Percentiles rank a stretch among this genome's conserved stretches.
Conservation (phyloP, 73 alveolate species). For the Stentor roeselii region DNA sequence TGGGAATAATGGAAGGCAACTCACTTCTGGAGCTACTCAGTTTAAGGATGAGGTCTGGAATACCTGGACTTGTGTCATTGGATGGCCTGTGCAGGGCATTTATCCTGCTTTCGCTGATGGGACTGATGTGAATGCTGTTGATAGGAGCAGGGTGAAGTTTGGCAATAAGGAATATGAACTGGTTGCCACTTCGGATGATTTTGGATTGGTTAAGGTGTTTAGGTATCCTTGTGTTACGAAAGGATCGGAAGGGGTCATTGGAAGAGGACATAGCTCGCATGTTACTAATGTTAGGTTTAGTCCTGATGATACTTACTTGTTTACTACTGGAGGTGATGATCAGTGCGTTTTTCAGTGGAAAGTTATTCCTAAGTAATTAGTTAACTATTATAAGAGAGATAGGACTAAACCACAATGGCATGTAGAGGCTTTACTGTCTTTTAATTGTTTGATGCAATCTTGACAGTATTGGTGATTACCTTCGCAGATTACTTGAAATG, state of each 20-base stretch:
- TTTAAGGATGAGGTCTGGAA: conserved; percentile 81
- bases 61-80: conserved; percentile 84
- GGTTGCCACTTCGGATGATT: conserved; percentile 92
- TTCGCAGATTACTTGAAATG: no score
- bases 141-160: conserved; percentile 53
- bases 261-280: conserved; percentile 81
- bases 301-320: conserved; percentile 68
- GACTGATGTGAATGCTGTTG: conserved; percentile 86
- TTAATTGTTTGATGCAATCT: no score
- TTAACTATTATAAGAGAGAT: no score
- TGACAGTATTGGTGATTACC: no score
- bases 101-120: conserved; percentile 92
- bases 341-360: conserved; percentile 92
- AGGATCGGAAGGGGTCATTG: conserved; percentile 63
- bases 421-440: no score
- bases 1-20: conserved; percentile 54
- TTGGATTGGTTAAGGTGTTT: conserved; percentile 81
- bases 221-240: conserved; percentile 82
- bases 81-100: conserved; percentile 97
- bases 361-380: conserved; percentile 28
- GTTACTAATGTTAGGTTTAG: conserved; percentile 88
- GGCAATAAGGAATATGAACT: conserved; percentile 57
- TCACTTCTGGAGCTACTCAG: conserved; percentile 76
- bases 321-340: conserved; percentile 97
- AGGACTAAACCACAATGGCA: no score